Percentiles rank a stretch among this genome's conserved stretches.
phyloP scores from a whole-genome alignment of 129 eudicot species.

The Chrysanthemum makinoi region DNA sequence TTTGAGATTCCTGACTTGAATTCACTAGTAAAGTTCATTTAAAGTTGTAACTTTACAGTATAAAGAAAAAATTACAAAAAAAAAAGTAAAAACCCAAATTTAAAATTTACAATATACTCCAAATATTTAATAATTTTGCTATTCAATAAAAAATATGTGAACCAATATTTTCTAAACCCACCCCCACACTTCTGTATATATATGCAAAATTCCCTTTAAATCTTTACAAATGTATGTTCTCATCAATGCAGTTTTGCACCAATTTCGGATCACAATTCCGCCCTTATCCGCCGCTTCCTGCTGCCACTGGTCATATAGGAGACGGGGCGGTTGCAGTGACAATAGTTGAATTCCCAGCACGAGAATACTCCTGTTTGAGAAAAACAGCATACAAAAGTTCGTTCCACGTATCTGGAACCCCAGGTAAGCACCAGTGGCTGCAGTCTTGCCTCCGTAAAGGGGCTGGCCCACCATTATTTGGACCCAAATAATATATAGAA shows the following conservation, averaged over 20 bases:
- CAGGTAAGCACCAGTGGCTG: conserved; percentile 98
- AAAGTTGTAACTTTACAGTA: background rate
- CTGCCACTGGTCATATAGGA: conserved; percentile 10
- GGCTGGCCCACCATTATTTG: conserved; percentile 50
- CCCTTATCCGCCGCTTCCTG: background rate
- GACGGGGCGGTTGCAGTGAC: conserved; percentile 11
- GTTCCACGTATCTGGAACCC: conserved; percentile 85
- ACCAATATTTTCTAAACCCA: conserved; percentile 20
- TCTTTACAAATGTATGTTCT: conserved; percentile 28
- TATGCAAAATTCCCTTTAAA: conserved; percentile 27
- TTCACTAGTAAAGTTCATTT: conserved; percentile 1
- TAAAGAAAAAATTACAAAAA: no score
- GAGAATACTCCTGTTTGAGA: conserved; percentile 42
- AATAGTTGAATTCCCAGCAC: conserved; percentile 18
- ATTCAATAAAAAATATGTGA: conserved; percentile 22
- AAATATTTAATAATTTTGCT: conserved; percentile 8
- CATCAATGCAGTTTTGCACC: conserved; percentile 35
- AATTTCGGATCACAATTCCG: conserved; percentile 16
- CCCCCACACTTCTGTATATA: conserved; percentile 7
- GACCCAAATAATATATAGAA: conserved; percentile 68
- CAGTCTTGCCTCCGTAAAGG: conserved; percentile 80
- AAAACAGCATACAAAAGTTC: conserved; percentile 70
- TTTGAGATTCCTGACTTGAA: background rate
- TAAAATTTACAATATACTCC: conserved; percentile 31
- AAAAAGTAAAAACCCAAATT: no score